Conservation (phyloP, 73 alveolate genomes). For the Paramecium sexaurelia region DNA sequence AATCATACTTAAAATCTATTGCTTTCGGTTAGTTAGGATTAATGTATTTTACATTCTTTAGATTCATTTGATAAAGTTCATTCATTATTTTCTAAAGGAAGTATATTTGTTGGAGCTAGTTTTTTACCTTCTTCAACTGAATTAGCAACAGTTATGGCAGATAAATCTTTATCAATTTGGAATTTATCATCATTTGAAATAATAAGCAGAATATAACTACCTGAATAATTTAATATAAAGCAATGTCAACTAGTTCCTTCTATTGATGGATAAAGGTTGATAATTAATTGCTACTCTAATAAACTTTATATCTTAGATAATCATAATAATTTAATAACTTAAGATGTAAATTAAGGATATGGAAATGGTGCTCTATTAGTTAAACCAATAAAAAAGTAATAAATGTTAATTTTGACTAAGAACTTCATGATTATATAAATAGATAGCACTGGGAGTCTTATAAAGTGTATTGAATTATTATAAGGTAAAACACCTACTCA, state of each 20-base stretch:
- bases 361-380: not conserved
- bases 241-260: slow-evolving; percentile 23
- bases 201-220: not conserved
- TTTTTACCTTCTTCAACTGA: slow-evolving; percentile 39
- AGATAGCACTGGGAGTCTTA: not conserved
- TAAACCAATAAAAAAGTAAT: not conserved
- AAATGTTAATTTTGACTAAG: not conserved
- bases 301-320: slow-evolving; percentile 27
- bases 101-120: slow-evolving; percentile 33
- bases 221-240: slow-evolving; percentile 6
- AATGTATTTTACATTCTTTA: slow-evolving; percentile 2
- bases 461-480: not conserved
- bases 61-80: slow-evolving; percentile 46
- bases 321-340: not conserved
- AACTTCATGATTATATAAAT: slow-evolving; percentile 9
- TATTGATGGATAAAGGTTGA: slow-evolving; percentile 21
- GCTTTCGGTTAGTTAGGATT: not conserved
- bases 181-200: slow-evolving; percentile 49
- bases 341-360: not conserved
- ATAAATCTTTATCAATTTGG: slow-evolving; percentile 42
- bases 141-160: slow-evolving; percentile 31
- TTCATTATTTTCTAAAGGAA: slow-evolving; percentile 14
- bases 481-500: slow-evolving; percentile 10
- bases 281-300: not conserved
- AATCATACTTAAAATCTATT: slow-evolving; percentile 22